Evolutionary conservation across 371 early-diverging fungal species (phyloP), one percentile per base, ranked within the genome.

Genomic region (Lichtheimia corymbifera): DNA sequence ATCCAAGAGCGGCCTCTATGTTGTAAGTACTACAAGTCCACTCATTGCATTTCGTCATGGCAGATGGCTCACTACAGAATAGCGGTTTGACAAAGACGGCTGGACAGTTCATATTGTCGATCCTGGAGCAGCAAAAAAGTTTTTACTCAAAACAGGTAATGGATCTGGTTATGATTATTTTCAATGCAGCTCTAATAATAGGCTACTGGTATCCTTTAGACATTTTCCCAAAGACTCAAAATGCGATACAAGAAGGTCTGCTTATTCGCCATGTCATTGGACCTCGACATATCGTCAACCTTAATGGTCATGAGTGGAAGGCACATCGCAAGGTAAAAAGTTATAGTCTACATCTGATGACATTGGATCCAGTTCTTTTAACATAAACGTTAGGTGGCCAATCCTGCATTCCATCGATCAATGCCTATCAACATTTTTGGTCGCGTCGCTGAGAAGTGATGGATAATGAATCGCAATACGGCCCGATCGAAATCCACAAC

Each of bases 391-490:
- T 50, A 66, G 62, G 51, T 70, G 35, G 69, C 70, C 14, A 82
- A 76, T 27, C 78, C 78, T 14, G 79, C 73, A 5, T 79, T 79
- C 50, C 74, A 71, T 53, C 72, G 72, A 18, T 56, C 74, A 0
- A 68, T 79, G 66, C 79, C 76, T 7, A 47, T 74, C 1, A 53
- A 61, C 0, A 7, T 71, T 0, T 76, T 79, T 67, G 76, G 74
- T 5, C 14, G 49, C 3, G 20, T 68, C 6, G 57, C 66, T 0
- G 55, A 62, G 6, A 54, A 52, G 50, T 42, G 0, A 62, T 77
- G 28, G 72, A 71, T 14, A 35, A 59, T 11, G 11, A 35, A 35
- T 35, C 11, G 11, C 35, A 35, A 35, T 9, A 35, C 9, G 35
- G 14, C 24, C n/a, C 11, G 17, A 53, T 20, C 0, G 44, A 71